Evolutionary conservation across 495 filamentous ascomycete species (phyloP).

Genomic region (Penicillium fimorum): DNA sequence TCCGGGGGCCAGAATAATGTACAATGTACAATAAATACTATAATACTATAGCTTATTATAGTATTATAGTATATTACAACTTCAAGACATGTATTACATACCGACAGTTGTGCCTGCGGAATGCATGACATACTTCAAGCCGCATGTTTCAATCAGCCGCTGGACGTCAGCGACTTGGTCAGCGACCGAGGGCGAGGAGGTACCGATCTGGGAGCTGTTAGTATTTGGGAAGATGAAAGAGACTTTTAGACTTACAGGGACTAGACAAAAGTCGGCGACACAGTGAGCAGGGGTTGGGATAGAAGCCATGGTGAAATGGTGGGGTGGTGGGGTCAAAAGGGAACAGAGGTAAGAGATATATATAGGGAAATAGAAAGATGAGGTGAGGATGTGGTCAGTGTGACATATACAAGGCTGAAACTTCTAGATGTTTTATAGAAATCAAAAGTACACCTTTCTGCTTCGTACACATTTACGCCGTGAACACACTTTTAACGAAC

Average conservation of each 20-base stretch:
- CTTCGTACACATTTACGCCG: too few species aligned
- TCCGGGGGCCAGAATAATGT: neutral
- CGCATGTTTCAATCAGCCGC: conserved; percentile 74
- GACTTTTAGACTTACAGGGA: conserved; percentile 56
- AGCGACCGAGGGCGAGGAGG: conserved; percentile 75
- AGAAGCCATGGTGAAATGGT: conserved; percentile 19
- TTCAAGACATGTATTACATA: conserved; percentile 39
- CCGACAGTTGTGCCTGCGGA: conserved; percentile 89
- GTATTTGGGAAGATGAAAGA: conserved; percentile 25
- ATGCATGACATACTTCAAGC: conserved; percentile 83
- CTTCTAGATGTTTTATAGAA: neutral
- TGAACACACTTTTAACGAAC: too few species aligned
- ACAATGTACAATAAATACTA: too few species aligned
- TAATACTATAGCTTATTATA: too few species aligned
- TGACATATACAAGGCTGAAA: conserved; percentile 1
- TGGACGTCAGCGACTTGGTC: conserved; percentile 87
- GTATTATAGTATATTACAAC: neutral
- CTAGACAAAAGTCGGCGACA: conserved; percentile 78
- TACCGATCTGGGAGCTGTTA: conserved; percentile 64
- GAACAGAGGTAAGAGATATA: neutral
- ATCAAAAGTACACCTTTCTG: too few species aligned
- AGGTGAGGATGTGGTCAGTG: conserved; percentile 1
- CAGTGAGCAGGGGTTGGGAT: conserved; percentile 65
- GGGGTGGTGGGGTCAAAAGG: neutral
- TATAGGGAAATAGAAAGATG: neutral